phyloP scores from a whole-genome alignment of 169 alveolate genomes.

The Pseudocohnilembus persalinus region DNA sequence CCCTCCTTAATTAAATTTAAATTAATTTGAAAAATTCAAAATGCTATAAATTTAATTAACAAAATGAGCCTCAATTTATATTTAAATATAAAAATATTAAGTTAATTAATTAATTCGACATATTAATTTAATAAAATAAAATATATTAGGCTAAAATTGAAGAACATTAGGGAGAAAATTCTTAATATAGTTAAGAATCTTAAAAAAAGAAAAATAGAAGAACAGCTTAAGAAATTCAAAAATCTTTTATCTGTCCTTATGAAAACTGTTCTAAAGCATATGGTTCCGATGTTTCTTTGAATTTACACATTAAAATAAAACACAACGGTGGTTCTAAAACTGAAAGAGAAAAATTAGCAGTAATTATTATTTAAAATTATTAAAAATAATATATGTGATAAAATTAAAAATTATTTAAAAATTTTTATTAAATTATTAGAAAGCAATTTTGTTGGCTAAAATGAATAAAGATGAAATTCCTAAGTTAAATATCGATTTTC shows the following conservation, averaged over 20 bases:
- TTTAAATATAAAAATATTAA: no score
- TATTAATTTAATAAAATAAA: no score
- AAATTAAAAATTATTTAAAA: not conserved
- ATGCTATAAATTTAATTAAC: no score
- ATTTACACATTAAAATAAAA: constrained; percentile 77
- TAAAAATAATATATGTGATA: constrained; percentile 13
- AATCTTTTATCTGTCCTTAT: constrained; percentile 51
- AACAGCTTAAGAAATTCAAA: no score
- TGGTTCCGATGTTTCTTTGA: constrained; percentile 78
- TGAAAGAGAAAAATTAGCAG: constrained; percentile 67
- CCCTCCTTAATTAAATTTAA: no score
- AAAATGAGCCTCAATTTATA: no score
- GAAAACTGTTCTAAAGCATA: constrained; percentile 70
- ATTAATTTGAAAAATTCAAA: no score
- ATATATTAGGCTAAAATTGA: no score
- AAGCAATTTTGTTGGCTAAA: constrained; percentile 53
- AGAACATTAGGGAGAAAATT: no score
- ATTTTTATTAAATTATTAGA: constrained; percentile 17
- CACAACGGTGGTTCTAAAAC: constrained; percentile 75
- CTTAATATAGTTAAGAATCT: no score
- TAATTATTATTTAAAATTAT: constrained; percentile 8
- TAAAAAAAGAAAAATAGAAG: no score
- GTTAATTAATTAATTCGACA: no score
- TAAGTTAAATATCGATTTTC: constrained; percentile 53
- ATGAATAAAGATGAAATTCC: constrained; percentile 46